Evolutionary conservation across 805 yeast genomes (phyloP).

Genomic region (Ogataea pignaliae): DNA sequence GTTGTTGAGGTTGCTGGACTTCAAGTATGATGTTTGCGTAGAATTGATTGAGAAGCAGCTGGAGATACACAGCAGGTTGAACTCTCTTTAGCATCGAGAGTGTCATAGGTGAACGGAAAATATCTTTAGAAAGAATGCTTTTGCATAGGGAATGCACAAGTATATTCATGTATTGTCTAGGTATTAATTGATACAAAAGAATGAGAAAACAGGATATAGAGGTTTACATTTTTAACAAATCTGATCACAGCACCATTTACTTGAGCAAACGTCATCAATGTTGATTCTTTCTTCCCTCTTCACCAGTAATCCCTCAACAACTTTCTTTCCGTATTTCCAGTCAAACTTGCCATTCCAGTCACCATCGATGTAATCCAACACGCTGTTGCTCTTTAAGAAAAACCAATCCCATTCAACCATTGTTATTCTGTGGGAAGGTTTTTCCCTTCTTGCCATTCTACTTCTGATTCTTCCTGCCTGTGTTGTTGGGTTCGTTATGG

Average conservation of each 20-base stretch:
- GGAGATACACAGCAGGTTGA: constrained; percentile 9
- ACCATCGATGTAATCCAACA: constrained; percentile 10
- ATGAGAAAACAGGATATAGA: too few relatives aligned
- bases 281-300: constrained; percentile 42
- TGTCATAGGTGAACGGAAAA: not conserved
- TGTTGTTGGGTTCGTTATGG: constrained; percentile 36
- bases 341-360: constrained; percentile 10
- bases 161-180: not conserved
- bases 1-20: constrained; percentile 7
- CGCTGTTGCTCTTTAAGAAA: constrained; percentile 34
- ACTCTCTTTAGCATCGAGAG: not conserved
- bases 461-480: constrained; percentile 23
- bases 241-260: constrained; percentile 31
- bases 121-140: too few relatives aligned
- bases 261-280: constrained; percentile 29
- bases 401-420: constrained; percentile 91
- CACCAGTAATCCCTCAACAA: constrained; percentile 48
- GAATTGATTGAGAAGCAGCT: constrained; percentile 15
- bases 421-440: constrained; percentile 85
- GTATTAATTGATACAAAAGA: not conserved
- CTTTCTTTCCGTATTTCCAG: constrained; percentile 43
- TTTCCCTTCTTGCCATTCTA: constrained; percentile 43
- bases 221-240: not conserved
- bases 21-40: constrained; percentile 8
- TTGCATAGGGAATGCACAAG: not conserved